A percentile compares a stretch with the other conserved stretches of the same genome.
These are phyloP conservation scores for Trichosporon sp. DNA, from an alignment of 1,284 basidiomycete species.

Conservation along the genomic window DNA sequence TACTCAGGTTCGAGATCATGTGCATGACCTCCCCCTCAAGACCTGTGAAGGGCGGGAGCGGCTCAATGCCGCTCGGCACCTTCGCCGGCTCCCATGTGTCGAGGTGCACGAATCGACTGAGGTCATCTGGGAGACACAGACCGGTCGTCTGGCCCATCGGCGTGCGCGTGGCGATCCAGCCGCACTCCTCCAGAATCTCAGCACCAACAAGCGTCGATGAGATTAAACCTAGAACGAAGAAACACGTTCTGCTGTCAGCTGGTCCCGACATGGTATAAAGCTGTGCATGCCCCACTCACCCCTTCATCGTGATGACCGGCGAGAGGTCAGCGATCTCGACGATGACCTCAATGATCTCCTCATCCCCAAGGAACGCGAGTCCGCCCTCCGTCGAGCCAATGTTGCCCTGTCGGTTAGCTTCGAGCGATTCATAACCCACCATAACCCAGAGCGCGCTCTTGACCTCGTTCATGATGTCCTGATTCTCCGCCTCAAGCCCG, in stretches of 20 bases:
- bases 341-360: conserved; percentile 86
- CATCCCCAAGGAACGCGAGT: conserved; percentile 90
- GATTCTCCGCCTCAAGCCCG: conserved; percentile 78
- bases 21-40: conserved; percentile 83
- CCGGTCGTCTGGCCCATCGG: conserved; percentile 87
- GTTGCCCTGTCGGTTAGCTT: conserved; percentile 69
- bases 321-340: conserved; percentile 90
- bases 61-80: conserved; percentile 52
- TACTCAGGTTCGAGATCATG: conserved; percentile 89
- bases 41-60: conserved; percentile 68
- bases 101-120: conserved; percentile 80
- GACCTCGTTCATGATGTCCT: conserved; percentile 79
- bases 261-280: neutral
- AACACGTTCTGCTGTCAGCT: conserved; percentile 73
- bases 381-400: conserved; percentile 88
- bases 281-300: conserved; percentile 63
- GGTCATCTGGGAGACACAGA: conserved; percentile 80
- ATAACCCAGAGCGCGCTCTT: conserved; percentile 98
- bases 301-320: conserved; percentile 84
- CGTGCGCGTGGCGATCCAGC: conserved; percentile 87
- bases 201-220: conserved; percentile 73
- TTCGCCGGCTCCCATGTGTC: conserved; percentile 67
- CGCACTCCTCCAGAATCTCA: conserved; percentile 83
- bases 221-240: conserved; percentile 87
- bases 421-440: conserved; percentile 61